Evolutionary conservation across 169 alveolate species (phyloP).

Genomic region (Eimeria sp.): DNA sequence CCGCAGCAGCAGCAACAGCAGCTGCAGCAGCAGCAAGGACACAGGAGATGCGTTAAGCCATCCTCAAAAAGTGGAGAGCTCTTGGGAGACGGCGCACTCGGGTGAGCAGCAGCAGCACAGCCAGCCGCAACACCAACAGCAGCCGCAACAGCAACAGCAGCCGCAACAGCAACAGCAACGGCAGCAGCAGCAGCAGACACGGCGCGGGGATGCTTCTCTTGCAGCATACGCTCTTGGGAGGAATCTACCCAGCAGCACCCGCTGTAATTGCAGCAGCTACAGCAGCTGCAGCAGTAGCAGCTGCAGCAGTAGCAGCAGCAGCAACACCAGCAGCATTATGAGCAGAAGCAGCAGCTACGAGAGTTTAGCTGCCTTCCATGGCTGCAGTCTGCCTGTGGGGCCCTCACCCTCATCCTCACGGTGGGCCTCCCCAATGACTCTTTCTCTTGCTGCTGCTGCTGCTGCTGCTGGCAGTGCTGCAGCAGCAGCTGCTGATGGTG

Average conservation of each 20-base stretch:
- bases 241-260: neutral
- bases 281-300: neutral
- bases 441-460: slow-evolving; percentile 29
- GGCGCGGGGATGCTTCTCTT: no score
- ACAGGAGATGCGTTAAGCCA: no score
- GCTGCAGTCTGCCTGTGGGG: neutral
- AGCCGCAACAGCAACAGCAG: no score
- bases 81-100: no score
- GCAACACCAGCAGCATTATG: neutral
- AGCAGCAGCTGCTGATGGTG: neutral
- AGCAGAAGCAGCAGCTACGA: slow-evolving; percentile 22
- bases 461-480: neutral
- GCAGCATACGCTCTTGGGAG: neutral
- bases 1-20: slow-evolving; percentile 46
- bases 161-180: no score
- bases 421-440: neutral
- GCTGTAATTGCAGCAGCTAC: slow-evolving; percentile 36
- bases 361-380: neutral
- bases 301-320: slow-evolving; percentile 51
- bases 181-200: no score
- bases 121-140: no score
- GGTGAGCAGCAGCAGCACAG: no score
- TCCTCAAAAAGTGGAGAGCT: no score
- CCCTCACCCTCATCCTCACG: neutral
- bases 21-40: neutral